Evolutionary conservation across 495 filamentous ascomycete genomes (phyloP).

Genomic region (Saxispiralis lemnorum): DNA sequence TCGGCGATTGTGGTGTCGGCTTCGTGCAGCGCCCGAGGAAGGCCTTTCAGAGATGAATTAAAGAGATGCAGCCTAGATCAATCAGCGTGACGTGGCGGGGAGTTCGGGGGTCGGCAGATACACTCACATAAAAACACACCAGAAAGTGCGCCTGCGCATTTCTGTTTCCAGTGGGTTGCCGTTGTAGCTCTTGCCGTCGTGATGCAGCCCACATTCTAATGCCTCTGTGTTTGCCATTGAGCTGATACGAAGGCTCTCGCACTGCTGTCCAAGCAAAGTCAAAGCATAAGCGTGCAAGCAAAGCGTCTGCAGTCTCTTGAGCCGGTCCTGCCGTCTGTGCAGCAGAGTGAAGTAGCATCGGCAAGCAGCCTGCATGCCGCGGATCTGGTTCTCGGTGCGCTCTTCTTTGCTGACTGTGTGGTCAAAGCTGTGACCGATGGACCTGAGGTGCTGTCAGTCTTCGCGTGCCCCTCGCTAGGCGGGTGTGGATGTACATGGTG

Average conservation of each 20-base stretch:
- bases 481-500: background rate
- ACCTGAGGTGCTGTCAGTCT: background rate
- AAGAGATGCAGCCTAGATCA: background rate
- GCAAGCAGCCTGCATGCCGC: background rate
- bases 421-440: background rate
- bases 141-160: background rate
- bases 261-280: background rate
- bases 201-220: slow-evolving; percentile 1
- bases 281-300: background rate
- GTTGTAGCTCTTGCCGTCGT: background rate
- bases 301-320: background rate
- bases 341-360: background rate
- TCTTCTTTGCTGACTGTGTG: background rate
- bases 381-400: background rate
- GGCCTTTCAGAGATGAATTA: background rate
- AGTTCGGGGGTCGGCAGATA: no score
- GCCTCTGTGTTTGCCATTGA: background rate
- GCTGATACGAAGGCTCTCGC: background rate
- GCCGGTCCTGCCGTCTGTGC: background rate
- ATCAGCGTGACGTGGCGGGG: no score
- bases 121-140: background rate
- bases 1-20: background rate
- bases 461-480: no score
- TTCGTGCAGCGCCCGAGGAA: slow-evolving; percentile 1
- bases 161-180: slow-evolving; percentile 1